Base-by-base conservation (phyloP, 176 grass and related monocot genomes). In the Cenchrus americanus region DNA sequence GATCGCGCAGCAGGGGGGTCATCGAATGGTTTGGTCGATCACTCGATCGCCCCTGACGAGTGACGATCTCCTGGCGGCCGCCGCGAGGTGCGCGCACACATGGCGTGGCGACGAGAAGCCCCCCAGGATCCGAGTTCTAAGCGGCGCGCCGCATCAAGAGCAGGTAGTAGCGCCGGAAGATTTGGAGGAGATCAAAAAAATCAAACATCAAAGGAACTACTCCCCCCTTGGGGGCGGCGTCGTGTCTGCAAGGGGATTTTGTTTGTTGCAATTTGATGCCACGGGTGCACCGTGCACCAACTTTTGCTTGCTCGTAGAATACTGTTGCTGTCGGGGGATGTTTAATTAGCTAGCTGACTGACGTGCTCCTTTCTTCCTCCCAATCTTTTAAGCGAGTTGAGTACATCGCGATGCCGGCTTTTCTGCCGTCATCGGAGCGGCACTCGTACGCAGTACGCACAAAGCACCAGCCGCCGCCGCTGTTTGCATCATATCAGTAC, bases 391-490 rank as follows among this genome's bases (percentile, higher is more conserved):
- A 73, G 76, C 58, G 19, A 6, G 55, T 53, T 73, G 80, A 80
- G 75, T 86, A 80, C 66, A 24, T 27, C 78, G 50, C n/a, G 64
- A 75, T 80, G 82, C 32, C 19, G 8, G 60, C 62, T 75, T 84
- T 80, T 65, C 27, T 57, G 68, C 61, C 61, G 75, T 78, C 40
- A 50, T 4, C 55, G 7, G 26, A 66, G 43, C 18, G 37, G 69
- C 37, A 60, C 55, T 10, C 55, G 55, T 59, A 59, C 54, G 15
- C 18, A 9, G 3, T 30, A 30, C 27, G 27, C 27, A 30, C 27
- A 30, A 30, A 30, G 27, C 27, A 30, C 27, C 27, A 30, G 17
- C 52, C 5, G 15, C 54, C 8, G 54, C 19, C 19, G 54, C 18
- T n/a, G 54, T 17, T 52, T 5, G 2, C 3, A 9, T 58, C n/a